Base-by-base conservation (phyloP, 805 yeast genomes). In the Jamesozyma gamospora region DNA sequence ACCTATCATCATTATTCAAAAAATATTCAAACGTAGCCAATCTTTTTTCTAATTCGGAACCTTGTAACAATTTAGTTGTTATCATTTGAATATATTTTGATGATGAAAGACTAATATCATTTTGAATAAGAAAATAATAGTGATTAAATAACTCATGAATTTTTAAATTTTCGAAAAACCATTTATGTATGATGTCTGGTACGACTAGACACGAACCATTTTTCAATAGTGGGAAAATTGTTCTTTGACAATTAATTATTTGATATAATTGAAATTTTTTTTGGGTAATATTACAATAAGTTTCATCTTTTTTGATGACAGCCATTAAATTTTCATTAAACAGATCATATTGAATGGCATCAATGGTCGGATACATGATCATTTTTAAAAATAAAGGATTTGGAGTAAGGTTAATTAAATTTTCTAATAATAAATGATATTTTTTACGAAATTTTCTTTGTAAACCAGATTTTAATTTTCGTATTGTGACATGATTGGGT, bases 11-110 rank as follows among this genome's bases (percentile, higher is more conserved):
- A 6, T 47, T 37, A 25, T 48, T 41, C 11, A 56, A 27, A 36
- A 55, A 58, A 17, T 46, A 34, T 36, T 54, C 55, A 34, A 58
- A 54, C 2, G 60, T 50, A 1, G 48, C 58, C 21, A 56, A 34
- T 36, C 51, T 51, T 13, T 37, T 34, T 24, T 58, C 62, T 27
- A 50, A 36, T 34, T 55, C 52, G 6, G 61, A 52, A 3, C 60
- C 60, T 18, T 50, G 49, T 36, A 60, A 38, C 30, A 58, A 29
- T 19, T 49, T 44, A 17, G 32, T 32, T 9, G 40, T 39, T 7
- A 55, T 41, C 7, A 31, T 40, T 32, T 45, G 36, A 13, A 44
- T 40, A 26, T 42, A 25, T 10, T 13, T 28, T 4, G 47, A 48
- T 7, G 53, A 37, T 5, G 52, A 46, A 9, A 56, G 43, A 16